These are phyloP conservation scores for Rhinocladiella similis DNA, from an alignment of 2,329 filamentous ascomycete species.

Conservation along the genomic window DNA sequence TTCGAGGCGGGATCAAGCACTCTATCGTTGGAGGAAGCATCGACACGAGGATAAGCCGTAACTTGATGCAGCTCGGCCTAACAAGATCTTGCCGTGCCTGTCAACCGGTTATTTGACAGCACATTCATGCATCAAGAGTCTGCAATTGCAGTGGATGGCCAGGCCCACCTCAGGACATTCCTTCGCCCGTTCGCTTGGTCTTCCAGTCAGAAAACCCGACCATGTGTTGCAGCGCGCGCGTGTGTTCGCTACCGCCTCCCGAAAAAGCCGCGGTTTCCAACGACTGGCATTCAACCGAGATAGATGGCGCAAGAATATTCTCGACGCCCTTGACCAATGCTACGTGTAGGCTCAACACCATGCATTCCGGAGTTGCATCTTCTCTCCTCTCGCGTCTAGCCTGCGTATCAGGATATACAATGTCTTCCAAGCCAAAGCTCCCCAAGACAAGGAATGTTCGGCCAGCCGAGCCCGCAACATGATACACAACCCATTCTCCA, in stretches of 20 bases:
- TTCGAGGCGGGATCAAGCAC: neutral
- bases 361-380: neutral
- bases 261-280: slow-evolving; percentile 6
- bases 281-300: slow-evolving; percentile 4
- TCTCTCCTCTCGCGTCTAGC: slow-evolving; percentile 13
- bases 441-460: neutral
- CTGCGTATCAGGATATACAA: slow-evolving; percentile 14
- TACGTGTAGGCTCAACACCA: neutral
- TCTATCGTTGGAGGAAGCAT: neutral
- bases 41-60: neutral
- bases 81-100: neutral
- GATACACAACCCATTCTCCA: slow-evolving; percentile 18
- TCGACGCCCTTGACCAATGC: neutral
- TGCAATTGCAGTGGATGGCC: neutral
- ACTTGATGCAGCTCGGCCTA: neutral
- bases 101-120: slow-evolving; percentile 11
- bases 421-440: neutral
- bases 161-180: neutral
- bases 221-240: slow-evolving; percentile 20
- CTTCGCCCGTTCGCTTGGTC: slow-evolving; percentile 1
- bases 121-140: slow-evolving; percentile 14
- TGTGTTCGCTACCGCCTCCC: slow-evolving; percentile 7
- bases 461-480: slow-evolving; percentile 3
- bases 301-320: slow-evolving; percentile 18
- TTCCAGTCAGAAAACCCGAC: neutral